phyloP scores from a whole-genome alignment of 2,329 filamentous ascomycete genomes.

The Venturiaceae sp. region DNA sequence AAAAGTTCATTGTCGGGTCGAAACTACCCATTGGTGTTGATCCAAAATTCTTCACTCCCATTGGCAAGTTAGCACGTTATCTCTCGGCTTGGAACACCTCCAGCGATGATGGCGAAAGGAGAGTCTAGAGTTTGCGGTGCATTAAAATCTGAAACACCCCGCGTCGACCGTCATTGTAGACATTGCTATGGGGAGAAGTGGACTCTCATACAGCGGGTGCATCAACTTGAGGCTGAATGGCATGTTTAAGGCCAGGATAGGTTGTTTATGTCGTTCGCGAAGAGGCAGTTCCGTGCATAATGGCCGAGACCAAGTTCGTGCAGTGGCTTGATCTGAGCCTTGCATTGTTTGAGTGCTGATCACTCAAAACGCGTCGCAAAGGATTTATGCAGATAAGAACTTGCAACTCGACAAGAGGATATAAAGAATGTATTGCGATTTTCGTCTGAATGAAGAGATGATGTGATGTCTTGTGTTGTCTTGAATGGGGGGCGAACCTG shows the following conservation, averaged over 20 bases:
- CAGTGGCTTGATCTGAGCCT: background rate
- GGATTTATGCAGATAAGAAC: background rate
- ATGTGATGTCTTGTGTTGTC: no score
- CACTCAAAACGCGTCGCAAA: background rate
- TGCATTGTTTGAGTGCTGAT: background rate
- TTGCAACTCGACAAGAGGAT: background rate
- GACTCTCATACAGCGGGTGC: conserved; percentile 2
- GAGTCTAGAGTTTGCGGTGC: background rate
- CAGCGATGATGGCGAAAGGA: background rate
- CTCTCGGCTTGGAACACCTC: background rate
- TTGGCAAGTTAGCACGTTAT: background rate
- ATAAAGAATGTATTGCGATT: background rate
- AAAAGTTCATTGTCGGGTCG: background rate
- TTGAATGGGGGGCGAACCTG: no score
- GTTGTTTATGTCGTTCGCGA: background rate
- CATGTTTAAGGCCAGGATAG: background rate
- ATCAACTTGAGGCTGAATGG: background rate
- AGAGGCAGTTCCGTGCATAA: background rate
- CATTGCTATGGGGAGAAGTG: background rate
- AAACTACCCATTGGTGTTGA: background rate
- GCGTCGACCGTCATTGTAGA: background rate
- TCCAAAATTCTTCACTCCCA: background rate
- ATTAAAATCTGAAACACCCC: background rate
- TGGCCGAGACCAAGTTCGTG: background rate
- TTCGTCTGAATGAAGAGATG: background rate